Conservation (phyloP, 345 rosid species). For the Reutealis trisperma region DNA sequence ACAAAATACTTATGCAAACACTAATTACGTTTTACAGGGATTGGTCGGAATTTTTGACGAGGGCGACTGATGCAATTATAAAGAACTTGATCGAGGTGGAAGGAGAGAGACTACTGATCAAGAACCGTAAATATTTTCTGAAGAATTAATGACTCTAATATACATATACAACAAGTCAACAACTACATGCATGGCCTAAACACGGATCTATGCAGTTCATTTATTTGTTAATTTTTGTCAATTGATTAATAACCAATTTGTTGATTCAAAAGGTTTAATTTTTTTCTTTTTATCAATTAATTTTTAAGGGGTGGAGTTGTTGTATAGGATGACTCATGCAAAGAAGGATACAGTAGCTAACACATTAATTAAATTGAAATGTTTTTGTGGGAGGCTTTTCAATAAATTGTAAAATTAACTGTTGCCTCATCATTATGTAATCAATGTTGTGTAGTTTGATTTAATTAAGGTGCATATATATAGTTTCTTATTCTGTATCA, state of each 20-base stretch:
- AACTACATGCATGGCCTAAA: not conserved
- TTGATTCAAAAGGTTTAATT: not conserved
- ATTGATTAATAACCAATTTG: not conserved
- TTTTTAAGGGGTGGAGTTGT: too few relatives aligned
- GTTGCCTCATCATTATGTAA: not conserved
- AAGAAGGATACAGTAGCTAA: not conserved
- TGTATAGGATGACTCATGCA: not conserved
- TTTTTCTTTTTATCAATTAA: not conserved
- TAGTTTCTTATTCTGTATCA: too few relatives aligned
- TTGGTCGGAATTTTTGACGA: slow-evolving; percentile 73
- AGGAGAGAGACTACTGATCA: slow-evolving; percentile 22
- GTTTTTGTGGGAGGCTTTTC: not conserved
- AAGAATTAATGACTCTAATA: slow-evolving; percentile 6
- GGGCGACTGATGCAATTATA: slow-evolving; percentile 65
- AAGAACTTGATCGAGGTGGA: slow-evolving; percentile 64
- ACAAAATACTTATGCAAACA: too few relatives aligned
- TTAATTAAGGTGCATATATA: not conserved
- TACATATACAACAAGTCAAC: not conserved
- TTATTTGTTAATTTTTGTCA: not conserved
- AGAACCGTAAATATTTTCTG: slow-evolving; percentile 19
- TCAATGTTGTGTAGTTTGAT: not conserved
- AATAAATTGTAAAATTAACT: not conserved
- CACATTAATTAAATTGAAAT: not conserved
- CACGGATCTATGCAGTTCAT: not conserved
- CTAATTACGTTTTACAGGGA: slow-evolving; percentile 41